phyloP scores from a whole-genome alignment of 306 rosid species.

The Albizia julibrissin region DNA sequence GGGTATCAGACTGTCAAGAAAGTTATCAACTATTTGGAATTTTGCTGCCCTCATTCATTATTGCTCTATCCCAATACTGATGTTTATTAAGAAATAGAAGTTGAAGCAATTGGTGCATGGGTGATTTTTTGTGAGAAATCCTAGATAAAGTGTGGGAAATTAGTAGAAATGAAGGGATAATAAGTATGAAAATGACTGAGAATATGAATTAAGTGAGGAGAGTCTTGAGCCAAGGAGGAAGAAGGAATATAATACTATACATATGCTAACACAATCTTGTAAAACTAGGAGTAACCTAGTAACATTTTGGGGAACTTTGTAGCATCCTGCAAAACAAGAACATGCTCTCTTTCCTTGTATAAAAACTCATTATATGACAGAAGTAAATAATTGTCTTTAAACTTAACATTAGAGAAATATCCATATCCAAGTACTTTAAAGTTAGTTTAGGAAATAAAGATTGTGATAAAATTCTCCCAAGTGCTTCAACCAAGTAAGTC shows the following conservation, averaged over 20 bases:
- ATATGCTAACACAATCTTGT: not conserved
- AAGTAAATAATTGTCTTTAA: not conserved
- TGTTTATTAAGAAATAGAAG: not conserved
- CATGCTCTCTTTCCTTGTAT: not conserved
- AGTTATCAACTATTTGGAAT: not conserved
- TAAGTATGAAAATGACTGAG: not conserved
- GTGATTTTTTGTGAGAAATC: not conserved
- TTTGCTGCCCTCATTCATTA: not conserved
- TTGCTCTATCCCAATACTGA: not conserved
- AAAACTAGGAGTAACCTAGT: not conserved
- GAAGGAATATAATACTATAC: not conserved
- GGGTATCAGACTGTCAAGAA: not conserved
- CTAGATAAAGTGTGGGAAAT: not conserved
- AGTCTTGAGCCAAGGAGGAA: not conserved
- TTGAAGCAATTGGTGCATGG: not conserved
- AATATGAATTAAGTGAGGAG: not conserved
- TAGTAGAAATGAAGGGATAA: not conserved
- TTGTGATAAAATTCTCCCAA: not conserved
- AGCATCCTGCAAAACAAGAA: not conserved
- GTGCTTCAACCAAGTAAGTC: not conserved
- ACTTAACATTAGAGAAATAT: not conserved
- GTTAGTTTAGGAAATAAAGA: not conserved
- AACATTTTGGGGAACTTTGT: not conserved
- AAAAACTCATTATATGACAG: not conserved
- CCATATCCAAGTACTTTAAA: not conserved